Evolutionary conservation across 106 monocot species (phyloP), one percentile per base, ranked within the genome.

Genomic region (Dendrobium chrysotoxum): DNA sequence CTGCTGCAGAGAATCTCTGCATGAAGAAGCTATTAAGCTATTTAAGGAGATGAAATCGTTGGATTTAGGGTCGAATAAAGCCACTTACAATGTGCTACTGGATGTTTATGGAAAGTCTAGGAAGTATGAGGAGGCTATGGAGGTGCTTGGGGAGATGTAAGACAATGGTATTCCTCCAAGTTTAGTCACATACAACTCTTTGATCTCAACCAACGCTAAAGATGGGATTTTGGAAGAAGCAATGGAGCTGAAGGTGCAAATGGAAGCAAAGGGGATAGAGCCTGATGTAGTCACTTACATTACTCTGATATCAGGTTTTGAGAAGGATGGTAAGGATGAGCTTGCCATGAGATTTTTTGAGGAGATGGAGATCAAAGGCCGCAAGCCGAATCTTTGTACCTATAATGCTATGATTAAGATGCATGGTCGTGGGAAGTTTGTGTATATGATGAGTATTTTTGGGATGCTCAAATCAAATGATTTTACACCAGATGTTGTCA

Each of bases 21-120:
- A 87, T 30, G 86, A 91, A 77, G 95, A 99, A 80, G 99, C 99
- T 0, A 23, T 78, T 0, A 81, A 86, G 46, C 81, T 99, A 45
- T 91, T 95, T 68, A 55, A 66, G 35, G 93, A 95, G 86, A 99
- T 99, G 99, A 99, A 88, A 70, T 66, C 79, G 10, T 64, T 71
- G 58, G 93, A 95, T 1, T 85, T 95, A 41, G 54, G 15, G 1
- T 95, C 99, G 2, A 95, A 99, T 28, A 93, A 90, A 53, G 95
- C 95, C 71, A 99, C 99, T 0, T 99, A 92, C 73, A 99, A 99
- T 77, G 83, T 89, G 7, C 82, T 99, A 23, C 81, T 99, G 7
- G 93, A 99, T 82, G 99, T 99, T 17, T 99, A 90, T 67, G 99
- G 99, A 21, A 99, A 99, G 82, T 92, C 99, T 18, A 78, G 88